Evolutionary conservation across 805 yeast species (phyloP).

Genomic region (Kazachstania psychrophila): DNA sequence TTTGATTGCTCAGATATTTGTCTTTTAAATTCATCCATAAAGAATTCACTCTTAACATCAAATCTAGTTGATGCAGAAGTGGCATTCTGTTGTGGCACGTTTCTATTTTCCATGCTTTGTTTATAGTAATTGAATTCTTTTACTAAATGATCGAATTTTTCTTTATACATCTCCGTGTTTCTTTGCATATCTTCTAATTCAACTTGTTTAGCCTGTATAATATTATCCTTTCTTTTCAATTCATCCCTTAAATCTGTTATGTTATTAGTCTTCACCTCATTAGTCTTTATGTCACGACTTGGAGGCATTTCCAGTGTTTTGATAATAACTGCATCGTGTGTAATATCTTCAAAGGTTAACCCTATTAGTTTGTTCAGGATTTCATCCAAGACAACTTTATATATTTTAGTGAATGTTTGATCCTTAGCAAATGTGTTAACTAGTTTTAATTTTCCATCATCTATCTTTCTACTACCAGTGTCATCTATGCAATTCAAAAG

Average conservation of each 20-base stretch:
- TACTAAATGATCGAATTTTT: conserved; percentile 21
- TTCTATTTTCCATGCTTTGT: conserved; percentile 9
- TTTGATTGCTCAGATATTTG: conserved; percentile 24
- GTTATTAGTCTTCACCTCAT: neutral
- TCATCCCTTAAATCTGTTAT: neutral
- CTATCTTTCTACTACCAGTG: neutral
- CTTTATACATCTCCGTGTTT: conserved; percentile 15
- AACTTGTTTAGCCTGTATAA: conserved; percentile 15
- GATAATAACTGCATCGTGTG: neutral
- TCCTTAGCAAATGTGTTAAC: conserved; percentile 25
- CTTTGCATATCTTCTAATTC: conserved; percentile 14
- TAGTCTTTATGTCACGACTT: neutral
- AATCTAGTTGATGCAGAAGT: neutral
- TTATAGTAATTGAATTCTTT: conserved; percentile 25
- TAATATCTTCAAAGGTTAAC: conserved; percentile 18
- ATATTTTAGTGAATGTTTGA: conserved; percentile 25
- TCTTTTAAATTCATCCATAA: conserved; percentile 23
- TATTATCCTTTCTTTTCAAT: conserved; percentile 8
- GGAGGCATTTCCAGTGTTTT: too few relatives aligned
- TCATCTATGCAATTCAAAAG: neutral
- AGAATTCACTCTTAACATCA: conserved; percentile 19
- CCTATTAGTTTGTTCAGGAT: conserved; percentile 28
- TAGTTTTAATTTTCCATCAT: conserved; percentile 7
- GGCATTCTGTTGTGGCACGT: neutral
- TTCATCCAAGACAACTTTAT: conserved; percentile 22